Evolutionary conservation across 1,284 basidiomycete genomes (phyloP).

Genomic region (Apiotrichum gamsii): DNA sequence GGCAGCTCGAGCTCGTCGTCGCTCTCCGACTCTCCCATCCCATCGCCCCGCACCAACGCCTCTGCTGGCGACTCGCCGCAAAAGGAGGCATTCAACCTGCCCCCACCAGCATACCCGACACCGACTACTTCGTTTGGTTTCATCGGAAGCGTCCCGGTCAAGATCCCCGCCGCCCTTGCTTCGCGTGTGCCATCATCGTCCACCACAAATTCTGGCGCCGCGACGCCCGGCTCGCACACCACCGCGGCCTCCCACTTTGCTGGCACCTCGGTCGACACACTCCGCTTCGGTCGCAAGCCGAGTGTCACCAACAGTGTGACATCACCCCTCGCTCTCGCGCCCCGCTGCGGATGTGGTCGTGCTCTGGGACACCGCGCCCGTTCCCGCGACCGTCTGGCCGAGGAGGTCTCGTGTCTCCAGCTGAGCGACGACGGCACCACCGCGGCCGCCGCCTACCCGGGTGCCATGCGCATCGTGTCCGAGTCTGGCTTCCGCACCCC

Average conservation of each 20-base stretch:
- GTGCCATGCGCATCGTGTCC: slow-evolving; percentile 19
- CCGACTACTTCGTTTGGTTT: slow-evolving; percentile 7
- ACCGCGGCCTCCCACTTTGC: slow-evolving; percentile 18
- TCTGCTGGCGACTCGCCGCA: slow-evolving; percentile 32
- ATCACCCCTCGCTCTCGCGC: slow-evolving; percentile 39
- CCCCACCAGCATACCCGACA: slow-evolving; percentile 38
- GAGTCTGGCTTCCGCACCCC: slow-evolving; percentile 19
- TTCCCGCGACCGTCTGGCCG: slow-evolving; percentile 7
- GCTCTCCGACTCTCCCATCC: slow-evolving; percentile 37
- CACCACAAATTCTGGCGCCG: slow-evolving; percentile 11
- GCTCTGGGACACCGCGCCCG: slow-evolving; percentile 31
- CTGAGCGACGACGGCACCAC: slow-evolving; percentile 19
- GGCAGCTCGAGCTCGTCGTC: slow-evolving; percentile 33
- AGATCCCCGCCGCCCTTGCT: slow-evolving; percentile 28
- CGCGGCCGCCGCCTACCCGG: slow-evolving; percentile 10
- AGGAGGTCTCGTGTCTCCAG: slow-evolving; percentile 28
- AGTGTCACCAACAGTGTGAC: slow-evolving; percentile 38
- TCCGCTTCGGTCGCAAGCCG: slow-evolving; percentile 42
- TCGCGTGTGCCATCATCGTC: slow-evolving; percentile 10
- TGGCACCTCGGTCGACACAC: slow-evolving; percentile 39
- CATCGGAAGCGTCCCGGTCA: slow-evolving; percentile 36
- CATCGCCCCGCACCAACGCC: slow-evolving; percentile 38
- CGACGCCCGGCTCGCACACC: slow-evolving; percentile 14
- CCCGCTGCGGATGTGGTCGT: slow-evolving; percentile 41
- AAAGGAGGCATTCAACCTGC: slow-evolving; percentile 39